A percentile compares a stretch with the other conserved stretches of the same genome.
Conservation (phyloP, 2,329 filamentous ascomycete species). For the Aspergillus bombycis region DNA sequence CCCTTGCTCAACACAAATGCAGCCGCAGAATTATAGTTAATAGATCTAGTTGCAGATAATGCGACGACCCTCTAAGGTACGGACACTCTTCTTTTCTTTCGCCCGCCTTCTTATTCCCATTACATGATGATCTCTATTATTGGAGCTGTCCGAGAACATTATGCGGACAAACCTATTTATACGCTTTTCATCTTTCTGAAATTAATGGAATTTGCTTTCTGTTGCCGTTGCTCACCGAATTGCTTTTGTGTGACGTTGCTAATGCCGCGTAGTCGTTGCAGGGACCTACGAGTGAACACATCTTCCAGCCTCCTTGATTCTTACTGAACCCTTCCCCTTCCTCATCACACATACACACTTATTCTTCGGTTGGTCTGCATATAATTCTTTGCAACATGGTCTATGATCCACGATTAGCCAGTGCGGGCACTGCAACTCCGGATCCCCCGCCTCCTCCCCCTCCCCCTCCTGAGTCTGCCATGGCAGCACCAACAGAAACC, state of each 20-base stretch:
- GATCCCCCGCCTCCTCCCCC: constrained; percentile 54
- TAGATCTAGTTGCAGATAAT: constrained; percentile 29
- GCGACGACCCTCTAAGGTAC: constrained; percentile 35
- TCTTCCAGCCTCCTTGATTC: constrained; percentile 40
- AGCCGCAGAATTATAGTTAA: neutral
- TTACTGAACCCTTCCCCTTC: neutral
- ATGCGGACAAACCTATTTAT: constrained; percentile 64
- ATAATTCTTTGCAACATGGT: constrained; percentile 43
- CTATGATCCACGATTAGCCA: constrained; percentile 55
- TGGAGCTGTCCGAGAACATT: constrained; percentile 74
- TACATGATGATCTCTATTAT: constrained; percentile 66
- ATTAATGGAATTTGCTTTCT: constrained; percentile 12
- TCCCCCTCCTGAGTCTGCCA: constrained; percentile 37
- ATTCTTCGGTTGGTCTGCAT: constrained; percentile 10
- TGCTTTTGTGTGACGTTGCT: constrained; percentile 21
- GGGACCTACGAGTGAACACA: constrained; percentile 39
- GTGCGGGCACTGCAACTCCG: constrained; percentile 48
- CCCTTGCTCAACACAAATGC: constrained; percentile 18
- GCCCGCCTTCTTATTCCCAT: constrained; percentile 10
- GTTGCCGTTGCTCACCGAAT: constrained; percentile 2
- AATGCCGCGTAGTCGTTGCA: constrained; percentile 32
- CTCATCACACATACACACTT: constrained; percentile 20
- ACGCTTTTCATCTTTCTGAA: constrained; percentile 50
- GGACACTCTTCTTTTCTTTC: constrained; percentile 11
- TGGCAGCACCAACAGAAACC: constrained; percentile 40